Percentiles rank a stretch among this genome's conserved stretches.
Conservation (phyloP, 2,329 filamentous ascomycete genomes). For the Colletotrichum liriopes region DNA sequence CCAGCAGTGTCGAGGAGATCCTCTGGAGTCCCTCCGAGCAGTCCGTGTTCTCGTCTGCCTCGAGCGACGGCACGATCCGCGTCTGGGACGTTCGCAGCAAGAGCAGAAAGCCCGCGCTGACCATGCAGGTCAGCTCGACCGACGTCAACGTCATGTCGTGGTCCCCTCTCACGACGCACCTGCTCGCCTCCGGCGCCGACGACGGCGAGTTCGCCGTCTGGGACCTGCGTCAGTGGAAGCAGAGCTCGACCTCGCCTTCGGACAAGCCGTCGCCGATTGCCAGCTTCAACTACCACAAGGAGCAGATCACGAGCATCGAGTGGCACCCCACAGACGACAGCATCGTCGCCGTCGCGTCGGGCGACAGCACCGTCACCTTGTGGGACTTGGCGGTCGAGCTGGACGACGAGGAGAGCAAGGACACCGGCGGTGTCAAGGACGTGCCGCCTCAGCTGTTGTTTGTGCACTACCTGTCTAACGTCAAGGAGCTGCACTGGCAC, state of each 20-base stretch:
- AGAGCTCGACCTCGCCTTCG: slow-evolving; percentile 59
- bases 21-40: slow-evolving; percentile 97
- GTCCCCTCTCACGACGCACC: slow-evolving; percentile 89
- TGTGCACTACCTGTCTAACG: slow-evolving; percentile 94
- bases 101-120: slow-evolving; percentile 88
- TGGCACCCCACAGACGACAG: slow-evolving; percentile 99
- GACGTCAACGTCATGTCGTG: slow-evolving; percentile 98
- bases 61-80: slow-evolving; percentile 93
- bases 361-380: slow-evolving; percentile 93
- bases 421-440: slow-evolving; percentile 88
- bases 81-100: slow-evolving; percentile 97
- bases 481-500: slow-evolving; percentile 98
- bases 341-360: slow-evolving; percentile 92
- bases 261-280: slow-evolving; percentile 86
- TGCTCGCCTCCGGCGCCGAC: slow-evolving; percentile 93
- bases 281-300: slow-evolving; percentile 94
- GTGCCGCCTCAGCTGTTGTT: slow-evolving; percentile 96
- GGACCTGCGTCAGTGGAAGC: slow-evolving; percentile 97
- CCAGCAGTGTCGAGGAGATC: slow-evolving; percentile 90
- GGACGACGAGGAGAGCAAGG: slow-evolving; percentile 95
- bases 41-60: slow-evolving; percentile 94
- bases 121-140: slow-evolving; percentile 84
- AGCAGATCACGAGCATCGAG: slow-evolving; percentile 95
- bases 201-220: slow-evolving; percentile 96
- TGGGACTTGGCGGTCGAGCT: slow-evolving; percentile 98